Base-by-base conservation (phyloP, 2,329 filamentous ascomycete species). In the Pseudogymnoascus sp. region DNA sequence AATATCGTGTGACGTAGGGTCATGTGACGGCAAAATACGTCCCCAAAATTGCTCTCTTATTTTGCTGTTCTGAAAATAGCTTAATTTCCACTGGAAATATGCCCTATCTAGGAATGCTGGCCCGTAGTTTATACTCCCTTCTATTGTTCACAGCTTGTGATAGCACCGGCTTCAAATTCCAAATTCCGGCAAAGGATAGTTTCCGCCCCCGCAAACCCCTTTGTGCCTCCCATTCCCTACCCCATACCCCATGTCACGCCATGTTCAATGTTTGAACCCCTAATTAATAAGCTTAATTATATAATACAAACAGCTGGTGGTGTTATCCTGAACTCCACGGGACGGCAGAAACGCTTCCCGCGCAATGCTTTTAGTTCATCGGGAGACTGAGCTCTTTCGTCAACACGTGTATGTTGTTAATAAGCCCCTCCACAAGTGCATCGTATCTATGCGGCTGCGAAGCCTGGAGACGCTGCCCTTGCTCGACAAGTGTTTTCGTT, bases 351-450 rank as follows among this genome's bases (percentile, higher is more conserved):
- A 23, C 8, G 23, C 45, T 45, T n/a, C 41, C 41, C 6, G 11
- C 2, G 22, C 22, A 28, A 52, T 28, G 23, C 45, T 30, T 49
- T 55, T 39, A 55, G 49, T 35, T 55, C 28, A 30, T 6, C 1
- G 49, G 49, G 49, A 55, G 49, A 19, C 49, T 55, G 28, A 55
- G 49, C 49, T 55, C 49, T 55, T 55, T 55, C n/a, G 49, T 55
- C 49, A 55, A 55, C 9, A 55, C 49, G 49, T 55, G 49, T 55
- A 89, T 78, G 67, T 94, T 93, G 72, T 92, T 87, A 62, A 93
- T 75, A 65, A 94, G 83, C 1, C 87, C 88, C 65, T 88, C 85
- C 2, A 94, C 83, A 12, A 93, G 74, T 52, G 85, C 82, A 62
- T 84, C 79, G 71, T 88, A 91, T 60, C 81, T 82, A 68, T 87